Base-by-base conservation (phyloP, 2,329 filamentous ascomycete species). In the Neurospora sp. region DNA sequence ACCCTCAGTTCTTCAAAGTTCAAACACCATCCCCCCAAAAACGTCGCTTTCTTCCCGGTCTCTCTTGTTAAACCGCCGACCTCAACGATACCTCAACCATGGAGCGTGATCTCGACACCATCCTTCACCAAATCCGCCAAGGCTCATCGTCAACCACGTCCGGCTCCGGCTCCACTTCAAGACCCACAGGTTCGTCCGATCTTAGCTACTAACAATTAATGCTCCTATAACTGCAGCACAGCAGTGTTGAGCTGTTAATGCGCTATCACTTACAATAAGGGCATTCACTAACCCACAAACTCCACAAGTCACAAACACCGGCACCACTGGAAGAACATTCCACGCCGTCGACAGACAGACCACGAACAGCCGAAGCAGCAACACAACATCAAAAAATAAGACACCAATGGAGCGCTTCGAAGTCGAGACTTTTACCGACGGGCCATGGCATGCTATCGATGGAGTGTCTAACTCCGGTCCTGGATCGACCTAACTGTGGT, bases 181-280 rank as follows among this genome's bases (percentile, higher is more conserved):
- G 11, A 28, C 4, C 46, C 46, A 58, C 23, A 9, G 23, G 23
- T 58, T 58, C 23, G 46, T 58, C 43, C 43, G 4, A 10, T n/a
- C 4, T 11, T 11, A 1, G 4, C 10, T 15, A 3, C 46, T 58
- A 58, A 58, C 46, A 15, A 1, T 4, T 2, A 2, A 8, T 0
- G 0, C 11, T 1, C 11, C 46, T 9, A 17, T 33, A 58, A 9
- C 1, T 1, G 0, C 4, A n/a, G 0, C 7, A 0, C 0, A n/a
- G 10, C 4, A 2, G 19, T 1, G 0, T 5, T 7, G 0, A 3
- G 1, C 2, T 23, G 5, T 23, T 52, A 52, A 4, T 0, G 0
- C 43, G 5, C n/a, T 52, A 52, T 52, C 43, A 52, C 43, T 52
- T 23, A 52, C 43, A 52, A 23, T 23, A 1, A 0, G 3, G 4